phyloP scores from a whole-genome alignment of 306 rosid genomes.

The Quercus wislizeni region DNA sequence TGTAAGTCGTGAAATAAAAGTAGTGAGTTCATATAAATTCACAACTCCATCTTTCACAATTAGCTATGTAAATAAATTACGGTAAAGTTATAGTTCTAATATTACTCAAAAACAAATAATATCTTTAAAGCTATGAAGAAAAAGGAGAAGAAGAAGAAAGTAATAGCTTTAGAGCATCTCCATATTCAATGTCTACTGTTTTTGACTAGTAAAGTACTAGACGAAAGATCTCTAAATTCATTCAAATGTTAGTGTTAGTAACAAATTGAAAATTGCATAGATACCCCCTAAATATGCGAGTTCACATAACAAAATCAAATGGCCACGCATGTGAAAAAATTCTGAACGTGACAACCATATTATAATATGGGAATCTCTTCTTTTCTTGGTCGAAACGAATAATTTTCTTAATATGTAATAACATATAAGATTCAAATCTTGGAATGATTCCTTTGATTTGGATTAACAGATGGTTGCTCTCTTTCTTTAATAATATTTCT shows the following conservation, averaged over 20 bases:
- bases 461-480: neutral
- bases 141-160: neutral
- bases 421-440: constrained; percentile 19
- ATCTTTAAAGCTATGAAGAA: too few species aligned
- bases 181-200: constrained; percentile 28
- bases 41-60: too few species aligned
- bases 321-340: constrained; percentile 44
- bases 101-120: too few species aligned
- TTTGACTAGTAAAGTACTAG: constrained; percentile 14
- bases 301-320: constrained; percentile 23
- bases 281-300: constrained; percentile 24
- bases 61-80: too few species aligned
- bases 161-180: constrained; percentile 16
- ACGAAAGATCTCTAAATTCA: constrained; percentile 10
- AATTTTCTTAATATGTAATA: constrained; percentile 8
- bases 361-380: constrained; percentile 45
- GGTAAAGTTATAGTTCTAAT: too few species aligned
- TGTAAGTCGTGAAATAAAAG: accelerated
- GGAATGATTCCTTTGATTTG: neutral
- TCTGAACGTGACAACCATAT: constrained; percentile 26
- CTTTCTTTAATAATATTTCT: constrained; percentile 6
- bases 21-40: accelerated
- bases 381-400: constrained; percentile 3
- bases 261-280: constrained; percentile 13
- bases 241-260: constrained; percentile 1